phyloP scores from a whole-genome alignment of 2,329 filamentous ascomycete genomes.

The Fusarium agapanthi region DNA sequence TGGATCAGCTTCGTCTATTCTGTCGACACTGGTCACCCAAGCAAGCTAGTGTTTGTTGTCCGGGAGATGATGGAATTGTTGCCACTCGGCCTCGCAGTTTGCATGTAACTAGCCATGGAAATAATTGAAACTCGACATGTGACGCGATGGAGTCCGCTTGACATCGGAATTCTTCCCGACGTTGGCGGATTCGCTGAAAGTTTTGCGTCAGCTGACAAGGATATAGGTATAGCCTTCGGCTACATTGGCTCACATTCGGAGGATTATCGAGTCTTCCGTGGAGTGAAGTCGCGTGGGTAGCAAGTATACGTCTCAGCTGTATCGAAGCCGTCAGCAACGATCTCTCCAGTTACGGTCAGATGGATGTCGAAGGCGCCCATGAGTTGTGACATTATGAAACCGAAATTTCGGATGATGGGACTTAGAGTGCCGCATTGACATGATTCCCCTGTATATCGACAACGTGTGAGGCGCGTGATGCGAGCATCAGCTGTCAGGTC shows the following conservation, averaged over 20 bases:
- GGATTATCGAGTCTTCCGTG: neutral
- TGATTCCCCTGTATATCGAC: rapidly evolving
- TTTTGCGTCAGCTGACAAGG: neutral
- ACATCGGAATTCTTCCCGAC: too few relatives aligned
- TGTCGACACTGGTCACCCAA: neutral
- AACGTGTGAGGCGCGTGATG: too few relatives aligned
- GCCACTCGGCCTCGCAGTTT: neutral
- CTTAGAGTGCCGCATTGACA: rapidly evolving
- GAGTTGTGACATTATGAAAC: too few relatives aligned
- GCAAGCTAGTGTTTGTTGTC: too few relatives aligned
- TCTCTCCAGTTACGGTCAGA: neutral
- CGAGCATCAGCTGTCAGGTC: too few relatives aligned
- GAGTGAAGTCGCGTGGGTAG: too few relatives aligned
- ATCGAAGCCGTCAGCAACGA: neutral
- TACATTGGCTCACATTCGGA: rapidly evolving
- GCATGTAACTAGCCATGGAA: neutral
- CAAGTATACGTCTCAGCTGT: rapidly evolving
- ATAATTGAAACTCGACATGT: neutral
- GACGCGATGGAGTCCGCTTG: neutral
- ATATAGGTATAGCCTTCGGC: rapidly evolving
- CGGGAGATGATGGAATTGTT: neutral
- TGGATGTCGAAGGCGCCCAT: rapidly evolving
- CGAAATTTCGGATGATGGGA: rapidly evolving
- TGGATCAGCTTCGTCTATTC: rapidly evolving
- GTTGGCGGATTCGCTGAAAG: neutral